These are phyloP conservation scores for Aspergillus sp. DNA, from an alignment of 2,329 filamentous ascomycete genomes.

Conservation along the genomic window DNA sequence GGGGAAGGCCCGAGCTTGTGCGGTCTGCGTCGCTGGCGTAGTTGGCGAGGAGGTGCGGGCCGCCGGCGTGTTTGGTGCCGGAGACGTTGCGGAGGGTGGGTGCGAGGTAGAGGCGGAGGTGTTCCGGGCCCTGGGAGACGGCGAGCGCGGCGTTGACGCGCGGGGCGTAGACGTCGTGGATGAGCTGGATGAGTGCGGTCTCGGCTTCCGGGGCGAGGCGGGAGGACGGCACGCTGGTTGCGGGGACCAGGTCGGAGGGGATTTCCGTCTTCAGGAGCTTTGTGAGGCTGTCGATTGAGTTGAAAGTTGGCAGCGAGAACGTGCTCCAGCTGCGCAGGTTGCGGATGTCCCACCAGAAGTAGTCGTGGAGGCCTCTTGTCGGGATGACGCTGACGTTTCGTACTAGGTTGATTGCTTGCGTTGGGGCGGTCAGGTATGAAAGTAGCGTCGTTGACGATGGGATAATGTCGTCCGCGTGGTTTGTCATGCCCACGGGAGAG, in stretches of 20 bases:
- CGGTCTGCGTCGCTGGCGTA: slow-evolving; percentile 43
- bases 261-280: slow-evolving; percentile 63
- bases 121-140: slow-evolving; percentile 60
- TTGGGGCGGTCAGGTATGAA: slow-evolving; percentile 66
- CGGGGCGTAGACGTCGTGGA: slow-evolving; percentile 68
- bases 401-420: slow-evolving; percentile 74
- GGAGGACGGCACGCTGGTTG: slow-evolving; percentile 27
- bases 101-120: slow-evolving; percentile 37
- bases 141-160: slow-evolving; percentile 79
- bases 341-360: slow-evolving; percentile 95
- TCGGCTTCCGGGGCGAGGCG: slow-evolving; percentile 70
- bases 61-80: slow-evolving; percentile 32
- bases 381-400: slow-evolving; percentile 62
- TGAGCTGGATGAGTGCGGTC: slow-evolving; percentile 62
- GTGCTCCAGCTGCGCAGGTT: slow-evolving; percentile 74
- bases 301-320: slow-evolving; percentile 65
- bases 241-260: slow-evolving; percentile 30
- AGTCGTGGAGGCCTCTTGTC: slow-evolving; percentile 59
- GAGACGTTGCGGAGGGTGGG: slow-evolving; percentile 28
- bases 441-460: slow-evolving; percentile 56
- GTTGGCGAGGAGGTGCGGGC: slow-evolving; percentile 45
- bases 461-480: slow-evolving; percentile 18
- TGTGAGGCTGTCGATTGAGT: slow-evolving; percentile 62
- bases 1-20: slow-evolving; percentile 40
- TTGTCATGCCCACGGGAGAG: slow-evolving; percentile 15